These are phyloP conservation scores for Datisca glomerata DNA, from an alignment of 306 rosid genomes.

Conservation along the genomic window DNA sequence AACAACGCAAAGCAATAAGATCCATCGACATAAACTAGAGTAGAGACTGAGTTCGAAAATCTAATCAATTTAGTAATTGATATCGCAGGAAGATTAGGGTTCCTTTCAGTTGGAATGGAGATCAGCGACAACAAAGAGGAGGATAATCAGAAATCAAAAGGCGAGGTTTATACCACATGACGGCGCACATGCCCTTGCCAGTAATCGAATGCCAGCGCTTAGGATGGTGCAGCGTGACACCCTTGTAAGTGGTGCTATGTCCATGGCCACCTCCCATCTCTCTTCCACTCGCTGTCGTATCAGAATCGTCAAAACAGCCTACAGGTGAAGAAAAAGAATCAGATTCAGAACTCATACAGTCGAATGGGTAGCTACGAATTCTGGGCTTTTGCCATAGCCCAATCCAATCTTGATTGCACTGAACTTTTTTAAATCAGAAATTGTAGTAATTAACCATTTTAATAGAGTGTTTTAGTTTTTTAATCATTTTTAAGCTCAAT, in stretches of 20 bases:
- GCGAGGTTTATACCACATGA: conserved; percentile 53
- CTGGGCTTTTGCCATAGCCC: too few relatives aligned
- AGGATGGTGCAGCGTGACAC: conserved; percentile 35
- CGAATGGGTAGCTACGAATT: too few relatives aligned
- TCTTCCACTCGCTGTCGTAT: not conserved
- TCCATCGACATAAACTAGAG: too few relatives aligned
- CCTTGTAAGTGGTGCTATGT: conserved; percentile 35
- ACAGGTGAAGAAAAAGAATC: too few relatives aligned
- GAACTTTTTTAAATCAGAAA: too few relatives aligned
- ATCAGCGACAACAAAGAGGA: not conserved
- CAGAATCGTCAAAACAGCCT: too few relatives aligned
- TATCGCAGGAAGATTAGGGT: not conserved
- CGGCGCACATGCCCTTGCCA: conserved; percentile 94
- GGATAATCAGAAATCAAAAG: not conserved
- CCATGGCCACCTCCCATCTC: conserved; percentile 50
- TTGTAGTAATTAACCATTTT: too few relatives aligned
- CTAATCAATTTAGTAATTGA: not conserved
- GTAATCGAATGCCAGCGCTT: conserved; percentile 86
- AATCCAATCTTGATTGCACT: too few relatives aligned
- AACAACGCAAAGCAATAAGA: conserved; percentile 5
- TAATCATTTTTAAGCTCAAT: too few relatives aligned
- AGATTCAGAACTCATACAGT: too few relatives aligned
- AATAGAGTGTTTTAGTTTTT: too few relatives aligned
- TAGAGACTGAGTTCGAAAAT: not conserved
- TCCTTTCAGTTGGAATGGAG: not conserved